Evolutionary conservation across 805 yeast species (phyloP), one percentile per base, ranked within the genome.

Genomic region (Candida succiphila): DNA sequence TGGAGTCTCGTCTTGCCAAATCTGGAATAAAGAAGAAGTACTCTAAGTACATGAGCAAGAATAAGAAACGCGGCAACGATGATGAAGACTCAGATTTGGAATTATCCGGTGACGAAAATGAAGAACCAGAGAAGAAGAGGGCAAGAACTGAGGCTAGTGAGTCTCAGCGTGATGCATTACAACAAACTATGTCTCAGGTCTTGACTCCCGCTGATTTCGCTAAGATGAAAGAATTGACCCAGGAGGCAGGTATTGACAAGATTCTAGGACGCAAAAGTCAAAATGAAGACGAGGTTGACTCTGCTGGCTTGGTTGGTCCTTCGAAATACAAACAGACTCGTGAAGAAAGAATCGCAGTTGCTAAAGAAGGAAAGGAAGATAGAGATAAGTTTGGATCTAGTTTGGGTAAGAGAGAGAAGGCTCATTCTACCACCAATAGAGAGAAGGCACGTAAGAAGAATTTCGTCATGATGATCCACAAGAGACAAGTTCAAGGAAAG

Each of bases 401-500:
- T 54, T 83, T 75, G 63, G 94, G 95, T 50, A 79, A 78, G 59
- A 65, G 78, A 51, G 74, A 75, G 39, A 80, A 76, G 17, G 70
- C 71, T 35, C 96, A 81, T 54, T 84, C 95, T 20, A 88, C 97
- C 9, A 92, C 99, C 2, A 92, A 92, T 58, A 77, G 76, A 60
- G 96, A 94, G 61, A 92, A 92, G 74, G 94, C 87, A 17, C 74
- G 97, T 59, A 86, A 86, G 86, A 92, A 92, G 95, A 92, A 92
- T 62, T 92, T 87, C 54, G 89, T 92, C 54, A 92, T 92, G 99
- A 84, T 84, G 89, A 84, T 92, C 46, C 99, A 92, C 61, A 92
- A 89, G 65, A 76, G 76, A 49, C 78, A 84, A 32, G 97, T 92
- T 26, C 94, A 84, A 59, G 97, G 97, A 42, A 92, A 92, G 60